phyloP scores from a whole-genome alignment of 1,284 basidiomycete genomes.

The Crocinoboletus sp. region DNA sequence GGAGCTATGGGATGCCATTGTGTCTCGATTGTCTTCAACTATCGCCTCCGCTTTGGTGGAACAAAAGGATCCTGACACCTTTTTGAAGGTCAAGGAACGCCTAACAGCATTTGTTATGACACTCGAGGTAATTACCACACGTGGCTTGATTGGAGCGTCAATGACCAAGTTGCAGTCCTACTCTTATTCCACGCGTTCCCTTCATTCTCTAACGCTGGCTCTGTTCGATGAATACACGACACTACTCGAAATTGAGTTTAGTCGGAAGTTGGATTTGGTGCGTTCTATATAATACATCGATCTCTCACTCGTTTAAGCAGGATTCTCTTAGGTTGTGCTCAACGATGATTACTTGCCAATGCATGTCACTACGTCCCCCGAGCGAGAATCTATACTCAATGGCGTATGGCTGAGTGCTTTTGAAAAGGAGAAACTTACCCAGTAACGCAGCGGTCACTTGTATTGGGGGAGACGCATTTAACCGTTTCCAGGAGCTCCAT shows the following conservation, averaged over 20 bases:
- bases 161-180: slow-evolving; percentile 49
- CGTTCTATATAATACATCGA: slow-evolving; percentile 12
- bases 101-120: slow-evolving; percentile 91
- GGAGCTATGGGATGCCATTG: slow-evolving; percentile 93
- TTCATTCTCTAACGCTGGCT: slow-evolving; percentile 82
- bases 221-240: slow-evolving; percentile 91
- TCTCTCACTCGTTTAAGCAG: background rate
- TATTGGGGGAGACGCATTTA: slow-evolving; percentile 2
- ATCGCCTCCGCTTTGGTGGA: slow-evolving; percentile 72
- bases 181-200: slow-evolving; percentile 77
- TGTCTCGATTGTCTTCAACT: slow-evolving; percentile 70
- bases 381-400: slow-evolving; percentile 75
- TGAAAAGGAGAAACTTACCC: slow-evolving; percentile 59
- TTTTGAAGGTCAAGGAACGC: slow-evolving; percentile 81
- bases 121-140: slow-evolving; percentile 64
- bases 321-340: slow-evolving; percentile 61
- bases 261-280: slow-evolving; percentile 78
- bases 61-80: slow-evolving; percentile 81
- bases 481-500: slow-evolving; percentile 50
- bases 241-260: slow-evolving; percentile 82
- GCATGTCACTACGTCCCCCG: slow-evolving; percentile 69
- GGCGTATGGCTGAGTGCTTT: slow-evolving; percentile 82
- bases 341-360: slow-evolving; percentile 94
- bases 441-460: slow-evolving; percentile 41
- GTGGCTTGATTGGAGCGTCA: background rate